Conservation (phyloP, 768 basidiomycete genomes). For the Leccinum pellstonianum region DNA sequence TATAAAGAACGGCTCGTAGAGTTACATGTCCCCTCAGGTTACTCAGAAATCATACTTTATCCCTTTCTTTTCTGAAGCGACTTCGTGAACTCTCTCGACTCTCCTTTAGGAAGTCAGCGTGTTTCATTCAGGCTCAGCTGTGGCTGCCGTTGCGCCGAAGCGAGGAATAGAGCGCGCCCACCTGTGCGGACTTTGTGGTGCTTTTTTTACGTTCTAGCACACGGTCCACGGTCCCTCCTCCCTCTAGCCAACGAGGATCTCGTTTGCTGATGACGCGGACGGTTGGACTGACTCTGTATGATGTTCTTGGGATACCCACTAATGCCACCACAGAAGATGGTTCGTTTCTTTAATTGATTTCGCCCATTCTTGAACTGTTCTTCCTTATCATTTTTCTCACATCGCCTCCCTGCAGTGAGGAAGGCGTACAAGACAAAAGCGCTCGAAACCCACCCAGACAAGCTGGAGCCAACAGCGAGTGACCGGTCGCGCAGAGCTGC, state of each 20-base stretch:
- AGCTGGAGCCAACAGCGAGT: slow-evolving; percentile 54
- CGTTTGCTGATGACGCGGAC: slow-evolving; percentile 22
- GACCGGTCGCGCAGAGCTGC: slow-evolving; percentile 52
- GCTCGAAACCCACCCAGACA: slow-evolving; percentile 73
- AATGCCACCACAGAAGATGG: slow-evolving; percentile 53
- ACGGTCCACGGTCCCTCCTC: background rate
- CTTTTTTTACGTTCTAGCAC: background rate
- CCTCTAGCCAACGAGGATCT: background rate
- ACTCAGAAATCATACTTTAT: too few relatives aligned
- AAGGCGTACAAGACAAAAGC: slow-evolving; percentile 66
- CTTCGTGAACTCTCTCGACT: too few relatives aligned
- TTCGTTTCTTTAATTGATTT: slow-evolving; percentile 26
- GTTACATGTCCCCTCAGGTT: too few relatives aligned
- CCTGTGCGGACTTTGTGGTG: background rate
- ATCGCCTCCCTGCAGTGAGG: slow-evolving; percentile 40
- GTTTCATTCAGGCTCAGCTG: background rate
- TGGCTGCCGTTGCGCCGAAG: background rate
- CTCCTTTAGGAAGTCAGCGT: too few relatives aligned
- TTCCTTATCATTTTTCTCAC: slow-evolving; percentile 1
- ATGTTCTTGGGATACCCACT: slow-evolving; percentile 45
- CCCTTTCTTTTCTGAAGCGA: too few relatives aligned
- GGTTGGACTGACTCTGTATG: slow-evolving; percentile 36
- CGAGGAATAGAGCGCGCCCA: background rate
- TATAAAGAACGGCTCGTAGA: too few relatives aligned
- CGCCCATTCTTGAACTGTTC: background rate